Base-by-base conservation (phyloP, 2,329 filamentous ascomycete genomes). In the Ascochyta viciae-villosae region DNA sequence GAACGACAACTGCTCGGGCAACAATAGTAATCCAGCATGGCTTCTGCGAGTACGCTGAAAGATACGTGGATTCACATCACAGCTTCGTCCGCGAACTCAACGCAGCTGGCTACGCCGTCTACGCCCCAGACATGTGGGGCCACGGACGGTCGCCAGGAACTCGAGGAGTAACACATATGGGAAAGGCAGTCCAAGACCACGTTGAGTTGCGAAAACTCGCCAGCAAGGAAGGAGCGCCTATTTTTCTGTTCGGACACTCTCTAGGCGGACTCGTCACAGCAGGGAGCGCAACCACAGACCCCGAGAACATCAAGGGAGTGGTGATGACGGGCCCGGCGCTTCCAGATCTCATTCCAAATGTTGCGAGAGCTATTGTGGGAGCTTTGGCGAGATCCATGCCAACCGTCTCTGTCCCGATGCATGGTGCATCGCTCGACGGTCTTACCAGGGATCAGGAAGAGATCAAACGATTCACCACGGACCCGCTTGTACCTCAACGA, bases 21-120 rank as follows among this genome's bases (percentile, higher is more conserved):
- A 44, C 35, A 8, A 19, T 53, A 6, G 33, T 57, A 31, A 39
- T 57, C 6, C 54, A 57, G 35, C 54, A 57, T 15, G 54, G 54
- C 22, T 57, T 53, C 19, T 50, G 43, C 26, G 54, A 57, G 40
- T 57, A 57, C 34, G 44, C 54, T 8, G 4, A 29, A 6, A 49
- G 54, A 2, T 57, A 53, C 38, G 33, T 53, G 6, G 27, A 34
- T 8, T 40, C 54, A 5, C 54, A 57, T 23, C 50, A 52, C 39
- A 16, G 33, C 13, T 29, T 57, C 26, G 47, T 57, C 33, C 12
- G n/a, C 4, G 43, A 57, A 39, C 16, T 57, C 8, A 38, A 40
- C 50, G n/a, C 40, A 16, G 26, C 41, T 7, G 27, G 35, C 23
- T 46, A 52, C 41, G 13, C 35, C 15, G 42, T 52, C 24, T 46